A percentile compares a stretch with the other conserved stretches of the same genome.
phyloP scores from a whole-genome alignment of 225 moss, liverwort and hornwort species.

The Rhytidiadelphus loreus region DNA sequence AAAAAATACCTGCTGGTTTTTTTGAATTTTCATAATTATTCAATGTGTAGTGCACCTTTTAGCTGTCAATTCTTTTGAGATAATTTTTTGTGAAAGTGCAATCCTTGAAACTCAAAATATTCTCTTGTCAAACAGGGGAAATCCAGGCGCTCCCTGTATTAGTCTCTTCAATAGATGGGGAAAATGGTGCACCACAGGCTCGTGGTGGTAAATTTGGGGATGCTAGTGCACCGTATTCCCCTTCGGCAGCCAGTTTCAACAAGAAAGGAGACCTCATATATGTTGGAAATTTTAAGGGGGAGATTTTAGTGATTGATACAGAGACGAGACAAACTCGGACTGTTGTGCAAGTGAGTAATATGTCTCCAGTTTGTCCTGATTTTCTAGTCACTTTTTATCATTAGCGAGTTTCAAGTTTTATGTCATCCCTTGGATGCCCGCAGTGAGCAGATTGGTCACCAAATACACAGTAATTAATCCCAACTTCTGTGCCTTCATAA shows the following conservation, averaged over 20 bases:
- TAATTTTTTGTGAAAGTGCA: not conserved
- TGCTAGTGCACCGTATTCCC: conserved; percentile 63
- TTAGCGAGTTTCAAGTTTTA: not conserved
- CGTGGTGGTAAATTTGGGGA: conserved; percentile 75
- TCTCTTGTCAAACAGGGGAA: conserved; percentile 15
- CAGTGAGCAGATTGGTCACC: not conserved
- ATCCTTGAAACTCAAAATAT: not conserved
- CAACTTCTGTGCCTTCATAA: not conserved
- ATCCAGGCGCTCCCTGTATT: conserved; percentile 62
- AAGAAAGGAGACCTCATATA: conserved; percentile 95
- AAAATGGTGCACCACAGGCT: conserved; percentile 44
- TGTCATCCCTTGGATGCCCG: not conserved
- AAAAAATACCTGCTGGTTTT: not conserved
- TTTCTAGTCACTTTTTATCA: not conserved
- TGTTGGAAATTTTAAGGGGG: conserved; percentile 92
- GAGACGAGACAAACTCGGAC: conserved; percentile 56
- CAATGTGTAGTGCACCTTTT: not conserved
- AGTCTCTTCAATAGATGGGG: conserved; percentile 46
- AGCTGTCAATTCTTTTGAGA: not conserved
- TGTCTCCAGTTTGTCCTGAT: not conserved
- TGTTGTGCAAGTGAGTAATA: conserved; percentile 41
- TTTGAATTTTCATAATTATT: not conserved
- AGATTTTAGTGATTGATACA: conserved; percentile 73
- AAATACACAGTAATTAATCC: not conserved
- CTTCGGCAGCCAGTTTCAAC: conserved; percentile 88